These are phyloP conservation scores for Talaromyces amestolkiae DNA, from an alignment of 2,329 filamentous ascomycete species.

Conservation along the genomic window DNA sequence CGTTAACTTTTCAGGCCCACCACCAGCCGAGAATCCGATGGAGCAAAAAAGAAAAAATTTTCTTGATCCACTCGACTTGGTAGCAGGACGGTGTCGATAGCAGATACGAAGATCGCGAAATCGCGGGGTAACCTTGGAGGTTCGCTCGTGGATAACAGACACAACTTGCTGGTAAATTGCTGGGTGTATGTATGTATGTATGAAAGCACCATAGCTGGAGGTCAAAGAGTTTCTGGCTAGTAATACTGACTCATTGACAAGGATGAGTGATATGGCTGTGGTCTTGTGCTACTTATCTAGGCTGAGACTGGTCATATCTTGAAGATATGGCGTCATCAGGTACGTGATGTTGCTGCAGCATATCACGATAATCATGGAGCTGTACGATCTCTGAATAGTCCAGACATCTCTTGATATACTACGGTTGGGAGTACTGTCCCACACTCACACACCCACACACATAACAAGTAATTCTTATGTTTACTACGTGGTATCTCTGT, in stretches of 20 bases:
- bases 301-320: not conserved
- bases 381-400: no score
- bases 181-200: not conserved
- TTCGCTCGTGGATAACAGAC: not conserved
- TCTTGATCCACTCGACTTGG: not conserved
- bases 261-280: not conserved
- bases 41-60: not conserved
- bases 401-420: no score
- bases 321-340: not conserved
- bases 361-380: no score
- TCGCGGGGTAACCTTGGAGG: conserved; percentile 1
- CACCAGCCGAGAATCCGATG: conserved; percentile 1
- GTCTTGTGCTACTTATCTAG: not conserved
- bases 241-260: not conserved
- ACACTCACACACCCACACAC: no score
- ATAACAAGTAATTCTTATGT: not conserved
- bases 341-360: not conserved
- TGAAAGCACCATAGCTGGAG: not conserved
- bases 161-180: no score
- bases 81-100: not conserved
- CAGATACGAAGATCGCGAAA: conserved; percentile 7
- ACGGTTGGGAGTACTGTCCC: no score
- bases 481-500: not conserved
- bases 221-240: not conserved
- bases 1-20: conserved; percentile 1